These are phyloP conservation scores for Theileria luwenshuni DNA, from an alignment of 169 alveolate species.

Conservation along the genomic window DNA sequence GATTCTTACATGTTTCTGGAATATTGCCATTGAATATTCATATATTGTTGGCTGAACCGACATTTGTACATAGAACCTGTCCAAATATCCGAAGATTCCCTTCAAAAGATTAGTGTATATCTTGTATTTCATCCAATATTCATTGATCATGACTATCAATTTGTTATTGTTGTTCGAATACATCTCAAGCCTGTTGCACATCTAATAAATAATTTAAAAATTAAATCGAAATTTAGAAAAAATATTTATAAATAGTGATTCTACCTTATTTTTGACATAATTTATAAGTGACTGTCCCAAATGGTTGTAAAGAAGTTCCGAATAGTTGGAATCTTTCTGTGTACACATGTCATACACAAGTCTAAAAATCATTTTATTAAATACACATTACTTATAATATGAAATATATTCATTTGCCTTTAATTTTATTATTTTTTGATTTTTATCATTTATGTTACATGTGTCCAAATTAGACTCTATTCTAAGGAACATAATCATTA, in stretches of 20 bases:
- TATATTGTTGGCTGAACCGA: slow-evolving; percentile 26
- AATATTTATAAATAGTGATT: neutral
- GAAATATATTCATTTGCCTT: slow-evolving; percentile 28
- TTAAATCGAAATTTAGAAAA: neutral
- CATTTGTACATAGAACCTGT: slow-evolving; percentile 51
- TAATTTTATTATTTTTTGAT: slow-evolving; percentile 12
- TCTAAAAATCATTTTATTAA: slow-evolving; percentile 11
- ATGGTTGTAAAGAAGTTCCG: slow-evolving; percentile 36
- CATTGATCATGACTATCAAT: neutral
- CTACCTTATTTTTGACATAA: slow-evolving; percentile 28
- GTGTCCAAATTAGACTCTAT: slow-evolving; percentile 40
- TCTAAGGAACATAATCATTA: slow-evolving; percentile 5
- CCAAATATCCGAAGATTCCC: slow-evolving; percentile 42
- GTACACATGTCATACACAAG: slow-evolving; percentile 63
- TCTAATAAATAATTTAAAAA: neutral
- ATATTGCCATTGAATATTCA: slow-evolving; percentile 21
- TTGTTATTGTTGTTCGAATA: neutral
- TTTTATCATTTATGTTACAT: slow-evolving; percentile 33
- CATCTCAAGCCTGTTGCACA: neutral
- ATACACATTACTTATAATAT: slow-evolving; percentile 44
- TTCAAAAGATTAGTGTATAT: slow-evolving; percentile 14
- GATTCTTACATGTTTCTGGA: slow-evolving; percentile 30
- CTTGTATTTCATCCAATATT: slow-evolving; percentile 44
- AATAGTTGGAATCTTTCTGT: slow-evolving; percentile 18
- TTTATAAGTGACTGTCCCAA: slow-evolving; percentile 23